phyloP scores from a whole-genome alignment of 2,329 filamentous ascomycete genomes.

The Akanthomyces muscarius region DNA sequence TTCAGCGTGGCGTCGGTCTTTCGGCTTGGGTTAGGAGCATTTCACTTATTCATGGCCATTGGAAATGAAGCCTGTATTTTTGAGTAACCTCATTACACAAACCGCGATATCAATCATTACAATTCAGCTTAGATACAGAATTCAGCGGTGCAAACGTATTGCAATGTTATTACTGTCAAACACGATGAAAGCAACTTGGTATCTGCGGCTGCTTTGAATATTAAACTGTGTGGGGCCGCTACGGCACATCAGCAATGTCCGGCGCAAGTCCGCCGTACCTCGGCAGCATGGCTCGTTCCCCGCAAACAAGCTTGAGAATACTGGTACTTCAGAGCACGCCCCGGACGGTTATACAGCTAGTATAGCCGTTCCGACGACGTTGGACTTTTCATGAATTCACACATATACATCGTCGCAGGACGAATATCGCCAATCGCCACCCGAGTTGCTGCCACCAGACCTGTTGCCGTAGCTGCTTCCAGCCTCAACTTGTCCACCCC shows the following conservation, averaged over 20 bases:
- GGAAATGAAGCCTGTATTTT: not conserved
- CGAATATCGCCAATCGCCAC: not conserved
- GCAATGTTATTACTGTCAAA: too few species aligned
- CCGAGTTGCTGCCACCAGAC: not conserved
- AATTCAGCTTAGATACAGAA: not conserved
- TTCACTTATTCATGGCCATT: not conserved
- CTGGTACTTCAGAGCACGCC: not conserved
- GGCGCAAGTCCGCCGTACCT: constrained; percentile 4
- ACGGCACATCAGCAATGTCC: not conserved
- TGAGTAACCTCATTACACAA: too few species aligned
- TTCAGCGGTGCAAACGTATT: too few species aligned
- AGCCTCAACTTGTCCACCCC: not conserved
- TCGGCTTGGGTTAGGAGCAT: not conserved
- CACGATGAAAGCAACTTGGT: too few species aligned
- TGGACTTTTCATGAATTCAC: not conserved
- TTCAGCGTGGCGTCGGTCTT: constrained; percentile 11
- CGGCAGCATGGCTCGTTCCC: constrained; percentile 6
- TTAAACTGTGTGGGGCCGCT: not conserved
- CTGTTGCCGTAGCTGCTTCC: not conserved
- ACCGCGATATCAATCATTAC: not conserved
- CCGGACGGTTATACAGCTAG: constrained; percentile 9
- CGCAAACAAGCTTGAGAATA: constrained; percentile 6
- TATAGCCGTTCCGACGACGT: constrained; percentile 4
- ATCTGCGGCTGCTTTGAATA: too few species aligned
- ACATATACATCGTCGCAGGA: constrained; percentile 9